Evolutionary conservation across 2,329 filamentous ascomycete genomes (phyloP), one percentile per base, ranked within the genome.

Genomic region (Cordyceps cateniannulata): DNA sequence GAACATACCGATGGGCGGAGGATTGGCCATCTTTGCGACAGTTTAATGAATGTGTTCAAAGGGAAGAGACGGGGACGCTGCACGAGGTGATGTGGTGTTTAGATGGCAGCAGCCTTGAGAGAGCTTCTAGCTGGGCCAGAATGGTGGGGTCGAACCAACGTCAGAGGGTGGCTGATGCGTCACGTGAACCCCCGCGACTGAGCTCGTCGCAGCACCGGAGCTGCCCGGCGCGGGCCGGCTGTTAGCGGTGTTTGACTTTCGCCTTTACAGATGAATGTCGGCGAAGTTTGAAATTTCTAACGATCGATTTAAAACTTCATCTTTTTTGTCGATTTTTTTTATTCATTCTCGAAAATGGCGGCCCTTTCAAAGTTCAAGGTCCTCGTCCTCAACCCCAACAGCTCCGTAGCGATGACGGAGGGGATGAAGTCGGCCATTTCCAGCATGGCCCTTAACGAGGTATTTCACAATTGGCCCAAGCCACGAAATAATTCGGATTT

Each of bases 371-470:
- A 62, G 59, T 59, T 71, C 56, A 67, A 66, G 56, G 85, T 93
- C 64, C 79, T 93, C 45, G 77, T 93, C 63, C 80, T 93, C 67
- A 93, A 95, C 69, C 90, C 90, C 38, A 95, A 95, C 75, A 91
- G 88, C 2, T 91, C 87, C 1, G 67, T 75, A 60, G 76, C 79
- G 60, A 93, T 93, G 89, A 93, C 89, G 12, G 76, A 84, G 7
- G 84, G 82, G 27, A 79, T 93, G 67, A 79, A 80, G 60, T 69
- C 73, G 51, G 76, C 79, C 53, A 76, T 86, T 62, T 72, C 75
- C 48, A 68, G 71, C 58, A 69, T 81, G 65, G 65, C 73, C 32
- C 65, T 79, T 3, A 69, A 73, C 42, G 64, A 72, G 62, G 77
- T 78, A 68, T 22, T 54, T 49, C 7, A 38, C n/a, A 8, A 8